Conservation (phyloP, 305 asterid species). For the Rubia balearica region DNA sequence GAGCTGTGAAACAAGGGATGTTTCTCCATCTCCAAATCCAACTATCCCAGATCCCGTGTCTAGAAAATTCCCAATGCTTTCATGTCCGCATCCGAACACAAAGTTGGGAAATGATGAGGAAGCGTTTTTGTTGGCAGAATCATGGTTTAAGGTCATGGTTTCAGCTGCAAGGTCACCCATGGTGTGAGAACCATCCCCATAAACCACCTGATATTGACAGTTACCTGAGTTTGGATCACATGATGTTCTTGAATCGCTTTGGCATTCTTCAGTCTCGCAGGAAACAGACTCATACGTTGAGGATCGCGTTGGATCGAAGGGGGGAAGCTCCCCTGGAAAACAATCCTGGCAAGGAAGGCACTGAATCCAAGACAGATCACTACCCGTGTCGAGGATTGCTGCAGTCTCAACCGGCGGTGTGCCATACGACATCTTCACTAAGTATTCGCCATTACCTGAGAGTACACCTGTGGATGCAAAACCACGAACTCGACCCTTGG, state of each 20-base stretch:
- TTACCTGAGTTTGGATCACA: conserved; percentile 15
- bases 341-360: conserved; percentile 35
- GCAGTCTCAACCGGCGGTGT: conserved; percentile 24
- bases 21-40: conserved; percentile 33
- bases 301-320: conserved; percentile 33
- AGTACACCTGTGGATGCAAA: conserved; percentile 14
- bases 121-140: conserved; percentile 9
- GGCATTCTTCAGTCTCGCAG: conserved; percentile 26
- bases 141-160: conserved; percentile 16
- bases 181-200: conserved; percentile 21
- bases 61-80: conserved; percentile 20
- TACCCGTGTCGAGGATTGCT: conserved; percentile 32
- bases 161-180: conserved; percentile 27
- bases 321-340: conserved; percentile 18
- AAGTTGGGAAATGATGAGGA: conserved; percentile 18
- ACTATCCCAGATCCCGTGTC: conserved; percentile 28
- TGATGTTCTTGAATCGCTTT: conserved; percentile 14
- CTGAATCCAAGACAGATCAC: conserved; percentile 38
- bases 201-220: conserved; percentile 20
- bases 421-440: conserved; percentile 37
- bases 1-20: conserved; percentile 40
- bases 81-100: conserved; percentile 38
- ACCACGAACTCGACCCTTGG: conserved; percentile 23
- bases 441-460: conserved; percentile 27
- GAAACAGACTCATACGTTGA: conserved; percentile 23